Evolutionary conservation across 331 rosid species (phyloP), one percentile per base, ranked within the genome.

Genomic region (Prunus yedoensis): DNA sequence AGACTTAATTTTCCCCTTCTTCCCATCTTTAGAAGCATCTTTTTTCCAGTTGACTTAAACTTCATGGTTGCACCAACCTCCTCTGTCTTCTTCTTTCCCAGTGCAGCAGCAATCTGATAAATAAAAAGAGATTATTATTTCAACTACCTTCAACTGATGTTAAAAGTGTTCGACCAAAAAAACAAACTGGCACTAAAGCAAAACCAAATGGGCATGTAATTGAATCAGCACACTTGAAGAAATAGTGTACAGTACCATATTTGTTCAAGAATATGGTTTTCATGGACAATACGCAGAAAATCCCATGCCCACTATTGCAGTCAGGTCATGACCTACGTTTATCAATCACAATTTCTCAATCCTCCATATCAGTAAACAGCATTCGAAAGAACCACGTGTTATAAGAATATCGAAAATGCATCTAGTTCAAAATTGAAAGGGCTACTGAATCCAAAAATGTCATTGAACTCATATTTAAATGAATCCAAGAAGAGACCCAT

Each of bases 401-500:
- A 54, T 14, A 82, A 50, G 78, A 80, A 54, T 30, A 74, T 20
- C 1, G 63, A 46, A 25, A 79, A 62, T 15, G 54, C 6, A 30
- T 79, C 75, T 43, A 71, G 20, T 73, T 77, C 76, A 41, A 67
- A 74, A 49, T 66, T 47, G 85, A 80, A 81, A 76, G 73, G 81
- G 75, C 74, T 74, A 71, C 78, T 54, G 66, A 81, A 70, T 64
- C 84, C 87, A 35, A 71, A 78, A 76, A 78, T 54, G 62, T 78
- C 83, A 57, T 77, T 79, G 78, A 83, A 77, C 80, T 87, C 85
- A 74, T 86, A 94, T 65, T 94, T 91, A 74, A 94, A 91, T 17
- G 98, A 94, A 89, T 94, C 97, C 89, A 94, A 86, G 93, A 94
- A 91, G 78, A 94, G 98, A 72, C 98, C 97, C 47, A 94, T 60